Conservation (phyloP, 2,329 filamentous ascomycete genomes). For the Eurotiales sp. region DNA sequence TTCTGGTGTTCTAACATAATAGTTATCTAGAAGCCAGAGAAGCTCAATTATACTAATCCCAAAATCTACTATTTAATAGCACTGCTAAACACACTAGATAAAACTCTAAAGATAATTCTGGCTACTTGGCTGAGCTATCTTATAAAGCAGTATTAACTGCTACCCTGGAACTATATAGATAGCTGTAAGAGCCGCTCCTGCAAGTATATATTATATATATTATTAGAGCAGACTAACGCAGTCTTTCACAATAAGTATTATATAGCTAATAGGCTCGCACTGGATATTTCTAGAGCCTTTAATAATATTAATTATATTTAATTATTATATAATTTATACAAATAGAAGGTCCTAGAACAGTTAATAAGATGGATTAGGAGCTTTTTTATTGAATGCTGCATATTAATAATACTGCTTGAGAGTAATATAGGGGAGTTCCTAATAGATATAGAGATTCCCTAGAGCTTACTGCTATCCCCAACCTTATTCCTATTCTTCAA, state of each 20-base stretch:
- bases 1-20: neutral
- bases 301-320: neutral
- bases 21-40: neutral
- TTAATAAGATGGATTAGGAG: neutral
- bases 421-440: constrained; percentile 11
- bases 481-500: constrained; percentile 29
- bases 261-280: neutral
- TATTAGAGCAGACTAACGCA: neutral
- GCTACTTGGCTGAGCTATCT: neutral
- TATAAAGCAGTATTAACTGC: neutral
- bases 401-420: neutral
- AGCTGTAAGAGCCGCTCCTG: neutral
- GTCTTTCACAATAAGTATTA: neutral
- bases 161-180: neutral
- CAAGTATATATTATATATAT: neutral
- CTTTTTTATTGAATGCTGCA: neutral
- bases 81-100: neutral
- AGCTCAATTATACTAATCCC: neutral
- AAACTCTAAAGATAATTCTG: neutral
- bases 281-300: neutral
- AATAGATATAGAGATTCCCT: constrained; percentile 19
- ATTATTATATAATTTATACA: neutral
- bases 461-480: constrained; percentile 23
- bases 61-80: neutral
- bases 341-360: neutral